These are phyloP conservation scores for Aspergillus kassunensis DNA, from an alignment of 495 filamentous ascomycete genomes.

Conservation along the genomic window DNA sequence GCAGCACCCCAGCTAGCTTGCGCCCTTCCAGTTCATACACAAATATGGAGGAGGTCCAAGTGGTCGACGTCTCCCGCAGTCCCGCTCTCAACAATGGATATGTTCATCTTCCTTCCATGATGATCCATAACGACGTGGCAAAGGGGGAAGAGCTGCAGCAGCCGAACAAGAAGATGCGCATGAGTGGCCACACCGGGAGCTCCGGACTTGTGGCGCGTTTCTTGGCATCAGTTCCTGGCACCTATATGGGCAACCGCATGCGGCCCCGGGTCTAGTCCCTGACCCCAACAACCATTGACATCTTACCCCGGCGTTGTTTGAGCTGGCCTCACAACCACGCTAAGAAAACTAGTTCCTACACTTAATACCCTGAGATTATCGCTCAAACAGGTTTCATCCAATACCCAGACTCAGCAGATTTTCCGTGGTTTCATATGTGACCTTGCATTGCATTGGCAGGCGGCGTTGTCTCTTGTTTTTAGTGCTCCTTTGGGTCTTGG, in stretches of 20 bases:
- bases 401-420: constrained; percentile 6
- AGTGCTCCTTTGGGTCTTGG: not conserved
- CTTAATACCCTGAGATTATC: constrained; percentile 7
- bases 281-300: constrained; percentile 6
- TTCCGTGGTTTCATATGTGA: constrained; percentile 1
- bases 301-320: not conserved
- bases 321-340: constrained; percentile 10
- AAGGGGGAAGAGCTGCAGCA: constrained; percentile 32
- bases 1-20: constrained; percentile 37
- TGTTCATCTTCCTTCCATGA: constrained; percentile 23
- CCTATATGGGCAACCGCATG: constrained; percentile 41
- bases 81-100: constrained; percentile 35
- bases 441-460: constrained; percentile 7
- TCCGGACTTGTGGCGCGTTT: constrained; percentile 43
- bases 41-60: constrained; percentile 33
- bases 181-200: constrained; percentile 22
- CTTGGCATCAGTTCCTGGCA: constrained; percentile 40
- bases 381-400: constrained; percentile 6
- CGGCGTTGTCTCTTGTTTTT: not conserved
- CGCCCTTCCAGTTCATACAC: constrained; percentile 38
- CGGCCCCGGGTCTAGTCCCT: constrained; percentile 29
- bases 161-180: constrained; percentile 43
- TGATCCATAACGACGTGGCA: constrained; percentile 11
- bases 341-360: constrained; percentile 2
- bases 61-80: constrained; percentile 32